Evolutionary conservation across 495 filamentous ascomycete species (phyloP).

Genomic region (Penicillium verhagenii): DNA sequence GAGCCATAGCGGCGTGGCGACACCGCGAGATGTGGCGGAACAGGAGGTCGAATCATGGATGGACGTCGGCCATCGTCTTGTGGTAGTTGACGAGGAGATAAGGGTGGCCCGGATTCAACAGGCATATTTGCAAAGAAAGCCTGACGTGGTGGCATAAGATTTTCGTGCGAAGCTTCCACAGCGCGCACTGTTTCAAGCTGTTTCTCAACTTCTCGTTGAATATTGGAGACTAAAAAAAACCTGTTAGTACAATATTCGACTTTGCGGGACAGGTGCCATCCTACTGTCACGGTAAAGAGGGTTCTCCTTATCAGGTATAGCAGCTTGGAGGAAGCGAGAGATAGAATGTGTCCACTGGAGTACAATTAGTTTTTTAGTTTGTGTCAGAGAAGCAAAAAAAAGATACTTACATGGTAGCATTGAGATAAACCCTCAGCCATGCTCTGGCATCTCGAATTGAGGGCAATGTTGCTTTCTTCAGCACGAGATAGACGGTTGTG

Average conservation of each 20-base stretch:
- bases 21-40: slow-evolving; percentile 73
- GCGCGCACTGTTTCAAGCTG: slow-evolving; percentile 70
- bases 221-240: slow-evolving; percentile 63
- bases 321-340: slow-evolving; percentile 65
- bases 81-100: slow-evolving; percentile 89
- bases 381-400: neutral
- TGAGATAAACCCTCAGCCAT: slow-evolving; percentile 79
- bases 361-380: slow-evolving; percentile 13
- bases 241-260: slow-evolving; percentile 11
- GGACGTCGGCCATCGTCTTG: slow-evolving; percentile 79
- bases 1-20: slow-evolving; percentile 83
- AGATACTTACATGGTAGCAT: slow-evolving; percentile 63
- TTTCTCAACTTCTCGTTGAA: slow-evolving; percentile 83
- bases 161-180: slow-evolving; percentile 77
- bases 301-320: slow-evolving; percentile 66
- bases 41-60: slow-evolving; percentile 65
- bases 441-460: slow-evolving; percentile 77
- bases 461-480: slow-evolving; percentile 76
- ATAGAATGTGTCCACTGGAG: slow-evolving; percentile 71
- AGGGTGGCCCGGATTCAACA: slow-evolving; percentile 67
- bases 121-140: slow-evolving; percentile 72
- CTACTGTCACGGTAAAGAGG: slow-evolving; percentile 58
- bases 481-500: slow-evolving; percentile 70
- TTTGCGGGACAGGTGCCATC: neutral
- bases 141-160: slow-evolving; percentile 70